phyloP scores from a whole-genome alignment of 2,329 filamentous ascomycete genomes.

The Alternaria atra region DNA sequence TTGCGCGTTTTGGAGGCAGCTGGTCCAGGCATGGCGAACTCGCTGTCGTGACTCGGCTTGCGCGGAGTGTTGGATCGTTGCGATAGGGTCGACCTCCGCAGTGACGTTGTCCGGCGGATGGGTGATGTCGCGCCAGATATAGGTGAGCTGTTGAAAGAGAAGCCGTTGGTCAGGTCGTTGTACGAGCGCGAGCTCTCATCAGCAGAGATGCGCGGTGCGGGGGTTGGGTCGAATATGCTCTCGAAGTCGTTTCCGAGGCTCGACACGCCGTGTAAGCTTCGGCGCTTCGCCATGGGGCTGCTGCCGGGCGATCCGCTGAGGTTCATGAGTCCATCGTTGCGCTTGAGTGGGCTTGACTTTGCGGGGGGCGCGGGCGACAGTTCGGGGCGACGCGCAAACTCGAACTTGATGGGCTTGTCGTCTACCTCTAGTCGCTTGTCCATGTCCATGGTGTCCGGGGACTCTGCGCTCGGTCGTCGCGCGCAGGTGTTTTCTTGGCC shows the following conservation, averaged over 20 bases:
- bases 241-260: conserved; percentile 67
- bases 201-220: conserved; percentile 24
- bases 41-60: conserved; percentile 52
- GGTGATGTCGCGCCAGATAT: conserved; percentile 43
- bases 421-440: conserved; percentile 55
- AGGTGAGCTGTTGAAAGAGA: conserved; percentile 49
- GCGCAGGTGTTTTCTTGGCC: conserved; percentile 57
- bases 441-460: conserved; percentile 42
- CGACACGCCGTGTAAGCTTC: conserved; percentile 81
- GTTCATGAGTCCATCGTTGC: conserved; percentile 89
- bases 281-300: conserved; percentile 89
- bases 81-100: conserved; percentile 87
- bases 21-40: conserved; percentile 64
- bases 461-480: conserved; percentile 42
- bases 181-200: conserved; percentile 37
- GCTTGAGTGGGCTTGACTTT: conserved; percentile 85
- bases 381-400: conserved; percentile 50
- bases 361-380: conserved; percentile 57
- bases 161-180: conserved; percentile 43
- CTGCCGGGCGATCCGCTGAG: conserved; percentile 79
- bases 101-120: conserved; percentile 67
- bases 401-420: conserved; percentile 59
- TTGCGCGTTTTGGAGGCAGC: conserved; percentile 68
- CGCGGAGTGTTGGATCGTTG: conserved; percentile 67
- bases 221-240: conserved; percentile 75